Evolutionary conservation across 1,139 yeast species (phyloP).

Genomic region (Yamadazyma dendronema): DNA sequence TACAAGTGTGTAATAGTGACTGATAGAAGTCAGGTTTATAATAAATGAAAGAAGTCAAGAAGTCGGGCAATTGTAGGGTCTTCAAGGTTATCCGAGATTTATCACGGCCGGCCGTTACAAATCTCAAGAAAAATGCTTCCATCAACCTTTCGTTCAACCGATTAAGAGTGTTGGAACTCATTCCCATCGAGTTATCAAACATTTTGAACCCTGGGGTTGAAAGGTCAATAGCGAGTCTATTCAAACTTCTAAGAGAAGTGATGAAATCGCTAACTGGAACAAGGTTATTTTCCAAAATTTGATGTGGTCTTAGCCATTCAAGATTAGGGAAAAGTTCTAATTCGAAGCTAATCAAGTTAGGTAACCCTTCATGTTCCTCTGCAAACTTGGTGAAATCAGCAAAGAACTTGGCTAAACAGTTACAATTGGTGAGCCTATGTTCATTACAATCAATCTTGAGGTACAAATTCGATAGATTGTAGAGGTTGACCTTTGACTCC

Average conservation of each 20-base stretch:
- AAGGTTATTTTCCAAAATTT: conserved; percentile 30
- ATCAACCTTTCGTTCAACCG: conserved; percentile 34
- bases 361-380: conserved; percentile 25
- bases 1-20: conserved; percentile 37
- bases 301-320: conserved; percentile 42
- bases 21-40: conserved; percentile 39
- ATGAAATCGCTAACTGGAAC: conserved; percentile 35
- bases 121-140: conserved; percentile 36
- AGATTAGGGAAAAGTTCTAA: conserved; percentile 34
- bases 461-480: conserved; percentile 22
- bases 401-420: conserved; percentile 33
- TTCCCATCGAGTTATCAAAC: conserved; percentile 33
- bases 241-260: conserved; percentile 22
- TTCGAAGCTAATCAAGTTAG: conserved; percentile 30
- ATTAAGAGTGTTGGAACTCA: conserved; percentile 30
- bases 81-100: conserved; percentile 19
- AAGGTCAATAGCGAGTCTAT: conserved; percentile 31
- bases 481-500: conserved; percentile 26
- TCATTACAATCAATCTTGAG: conserved; percentile 36
- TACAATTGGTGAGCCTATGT: conserved; percentile 24
- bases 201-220: conserved; percentile 41
- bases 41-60: conserved; percentile 38
- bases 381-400: conserved; percentile 25
- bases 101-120: conserved; percentile 18
- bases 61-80: conserved; percentile 36